phyloP scores from a whole-genome alignment of 169 alveolate species.

The Sarcocystis neurona region DNA sequence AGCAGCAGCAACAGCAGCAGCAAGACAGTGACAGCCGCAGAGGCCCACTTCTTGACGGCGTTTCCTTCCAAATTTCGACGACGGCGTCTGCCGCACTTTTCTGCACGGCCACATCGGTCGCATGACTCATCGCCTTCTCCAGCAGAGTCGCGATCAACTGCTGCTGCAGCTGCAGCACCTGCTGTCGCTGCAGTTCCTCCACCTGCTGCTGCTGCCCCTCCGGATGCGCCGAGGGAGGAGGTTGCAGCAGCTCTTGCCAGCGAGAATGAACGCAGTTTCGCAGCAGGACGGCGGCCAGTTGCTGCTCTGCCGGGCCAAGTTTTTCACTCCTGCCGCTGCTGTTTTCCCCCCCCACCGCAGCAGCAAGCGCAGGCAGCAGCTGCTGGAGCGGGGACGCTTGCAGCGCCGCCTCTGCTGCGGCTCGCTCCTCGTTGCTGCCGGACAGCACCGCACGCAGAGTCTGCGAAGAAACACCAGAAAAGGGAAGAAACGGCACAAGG shows the following conservation, averaged over 20 bases:
- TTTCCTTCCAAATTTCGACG: not conserved
- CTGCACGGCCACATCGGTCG: not conserved
- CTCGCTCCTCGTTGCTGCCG: not conserved
- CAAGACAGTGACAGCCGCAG: no score
- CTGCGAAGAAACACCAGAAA: not conserved
- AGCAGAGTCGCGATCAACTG: not conserved
- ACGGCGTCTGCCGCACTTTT: conserved; percentile 27
- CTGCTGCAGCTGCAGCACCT: not conserved
- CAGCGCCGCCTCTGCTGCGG: conserved; percentile 23
- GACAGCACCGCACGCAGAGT: conserved; percentile 5
- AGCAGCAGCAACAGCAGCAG: not conserved
- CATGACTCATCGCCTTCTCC: not conserved
- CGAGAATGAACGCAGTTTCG: conserved; percentile 19
- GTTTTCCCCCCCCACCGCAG: not conserved
- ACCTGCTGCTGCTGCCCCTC: no score
- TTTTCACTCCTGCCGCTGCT: no score
- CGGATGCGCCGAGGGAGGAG: no score
- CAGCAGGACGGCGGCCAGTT: conserved; percentile 21
- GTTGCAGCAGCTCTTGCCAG: conserved; percentile 7
- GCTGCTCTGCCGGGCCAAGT: not conserved
- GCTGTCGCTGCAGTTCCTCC: not conserved
- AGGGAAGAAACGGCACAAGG: no score
- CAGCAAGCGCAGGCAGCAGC: conserved; percentile 19
- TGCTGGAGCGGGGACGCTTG: not conserved
- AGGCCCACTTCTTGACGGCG: not conserved